Base-by-base conservation (phyloP, 805 yeast genomes). In the Ogataea thermomethanolica region DNA sequence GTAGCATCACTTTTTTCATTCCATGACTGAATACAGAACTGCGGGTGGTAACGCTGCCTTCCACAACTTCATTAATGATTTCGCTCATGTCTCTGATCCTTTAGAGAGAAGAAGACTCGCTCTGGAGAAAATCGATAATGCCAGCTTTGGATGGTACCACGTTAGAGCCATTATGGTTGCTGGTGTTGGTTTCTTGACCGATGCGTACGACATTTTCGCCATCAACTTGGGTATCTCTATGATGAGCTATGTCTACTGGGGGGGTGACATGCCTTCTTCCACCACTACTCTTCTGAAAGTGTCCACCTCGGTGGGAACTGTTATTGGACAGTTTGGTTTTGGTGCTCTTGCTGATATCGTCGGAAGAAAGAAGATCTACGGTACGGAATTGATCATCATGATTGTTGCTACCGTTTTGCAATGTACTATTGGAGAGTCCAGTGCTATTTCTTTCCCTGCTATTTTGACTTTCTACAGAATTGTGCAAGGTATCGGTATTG, bases 401-500 rank as follows among this genome's bases (percentile, higher is more conserved):
- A 87, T 89, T 53, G 59, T 70, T 52, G 89, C 93, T 27, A 83
- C 95, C 44, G 64, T 88, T 47, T 66, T 82, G 49, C 96, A 88
- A 71, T 81, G 91, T 70, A 65, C 74, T 45, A 50, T 82, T 33
- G 96, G 95, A 56, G 56, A 64, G 8, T 77, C 95, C 20, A 76
- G 85, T 20, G 93, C 82, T 50, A 67, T 87, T 45, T 74, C 71
- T 58, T 83, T 87, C 56, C 76, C 78, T 41, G 95, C 93, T 31
- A 72, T 86, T 37, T 71, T 89, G 48, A 67, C 81, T 8, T 80
- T 83, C 58, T 81, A 79, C 69, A 84, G 96, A 78, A 81, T 88
- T 51, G 59, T 88, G 48, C 83, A 81, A 87, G 96, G 96, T 74
- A 82, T 89, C 55, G 96, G 96, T 79, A 89, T 88, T 55, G 96